A percentile compares a stretch with the other conserved stretches of the same genome.
phyloP scores from a whole-genome alignment of 2,329 filamentous ascomycete species.

The Cercospora citrullina region DNA sequence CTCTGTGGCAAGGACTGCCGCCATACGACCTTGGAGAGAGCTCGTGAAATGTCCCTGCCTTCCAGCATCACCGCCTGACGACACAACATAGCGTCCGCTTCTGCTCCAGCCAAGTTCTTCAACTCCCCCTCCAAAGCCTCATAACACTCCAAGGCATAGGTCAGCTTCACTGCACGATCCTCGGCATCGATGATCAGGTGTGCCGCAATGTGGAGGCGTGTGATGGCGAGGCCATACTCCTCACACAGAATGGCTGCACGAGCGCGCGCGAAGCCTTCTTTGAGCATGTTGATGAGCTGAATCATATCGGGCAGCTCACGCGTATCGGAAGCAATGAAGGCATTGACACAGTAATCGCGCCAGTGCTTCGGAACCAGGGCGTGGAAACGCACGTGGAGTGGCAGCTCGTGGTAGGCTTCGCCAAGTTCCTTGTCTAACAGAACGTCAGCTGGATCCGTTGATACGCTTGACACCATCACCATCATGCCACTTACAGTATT shows the following conservation, averaged over 20 bases:
- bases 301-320: conserved; percentile 21
- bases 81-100: neutral
- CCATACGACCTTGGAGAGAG: conserved; percentile 7
- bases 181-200: conserved; percentile 6
- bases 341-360: conserved; percentile 11
- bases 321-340: conserved; percentile 17
- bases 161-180: neutral
- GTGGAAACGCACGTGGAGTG: conserved; percentile 13
- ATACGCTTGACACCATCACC: neutral
- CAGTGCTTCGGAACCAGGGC: neutral
- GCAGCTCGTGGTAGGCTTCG: conserved; percentile 17
- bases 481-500: neutral
- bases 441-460: neutral
- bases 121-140: neutral
- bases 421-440: conserved; percentile 13
- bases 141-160: conserved; percentile 1
- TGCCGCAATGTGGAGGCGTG: conserved; percentile 4
- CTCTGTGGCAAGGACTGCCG: conserved; percentile 13
- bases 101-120: neutral
- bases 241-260: conserved; percentile 17
- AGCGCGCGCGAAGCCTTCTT: conserved; percentile 12
- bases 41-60: neutral
- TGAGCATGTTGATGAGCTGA: conserved; percentile 14
- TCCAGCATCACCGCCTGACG: neutral
- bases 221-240: conserved; percentile 7